Evolutionary conservation across 345 rosid genomes (phyloP).

Genomic region (Brassica incana): DNA sequence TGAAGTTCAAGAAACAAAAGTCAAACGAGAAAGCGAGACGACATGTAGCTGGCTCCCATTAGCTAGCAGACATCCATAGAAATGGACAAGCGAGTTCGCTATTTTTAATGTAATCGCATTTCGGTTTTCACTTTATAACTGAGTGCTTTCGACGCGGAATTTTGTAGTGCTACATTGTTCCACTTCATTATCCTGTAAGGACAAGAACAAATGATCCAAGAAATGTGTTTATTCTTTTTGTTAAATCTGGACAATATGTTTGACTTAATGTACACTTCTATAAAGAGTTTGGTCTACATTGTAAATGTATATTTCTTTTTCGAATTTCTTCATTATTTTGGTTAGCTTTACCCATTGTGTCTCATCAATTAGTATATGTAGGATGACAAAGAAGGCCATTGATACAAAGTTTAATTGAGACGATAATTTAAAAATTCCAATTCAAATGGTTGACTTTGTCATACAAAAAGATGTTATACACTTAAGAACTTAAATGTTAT

Average conservation of each 20-base stretch:
- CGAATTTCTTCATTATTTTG: neutral
- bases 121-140: conserved; percentile 13
- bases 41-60: conserved; percentile 38
- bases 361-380: neutral
- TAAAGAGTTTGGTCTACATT: neutral
- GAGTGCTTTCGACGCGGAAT: conserved; percentile 33
- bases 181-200: conserved; percentile 33
- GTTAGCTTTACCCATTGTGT: neutral
- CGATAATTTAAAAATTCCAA: neutral
- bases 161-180: conserved; percentile 29
- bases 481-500: neutral
- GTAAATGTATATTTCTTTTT: neutral
- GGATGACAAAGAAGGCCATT: conserved; percentile 1
- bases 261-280: conserved; percentile 1
- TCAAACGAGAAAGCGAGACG: conserved; percentile 30
- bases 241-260: neutral
- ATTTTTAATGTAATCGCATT: conserved; percentile 30
- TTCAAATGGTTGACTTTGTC: neutral
- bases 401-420: neutral
- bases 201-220: conserved; percentile 14
- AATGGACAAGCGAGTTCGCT: conserved; percentile 32
- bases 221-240: conserved; percentile 1
- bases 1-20: conserved; percentile 15
- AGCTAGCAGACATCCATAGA: conserved; percentile 4
- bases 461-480: neutral